Conservation (phyloP, 2,329 filamentous ascomycete species). For the Ceratocystis papillata region DNA sequence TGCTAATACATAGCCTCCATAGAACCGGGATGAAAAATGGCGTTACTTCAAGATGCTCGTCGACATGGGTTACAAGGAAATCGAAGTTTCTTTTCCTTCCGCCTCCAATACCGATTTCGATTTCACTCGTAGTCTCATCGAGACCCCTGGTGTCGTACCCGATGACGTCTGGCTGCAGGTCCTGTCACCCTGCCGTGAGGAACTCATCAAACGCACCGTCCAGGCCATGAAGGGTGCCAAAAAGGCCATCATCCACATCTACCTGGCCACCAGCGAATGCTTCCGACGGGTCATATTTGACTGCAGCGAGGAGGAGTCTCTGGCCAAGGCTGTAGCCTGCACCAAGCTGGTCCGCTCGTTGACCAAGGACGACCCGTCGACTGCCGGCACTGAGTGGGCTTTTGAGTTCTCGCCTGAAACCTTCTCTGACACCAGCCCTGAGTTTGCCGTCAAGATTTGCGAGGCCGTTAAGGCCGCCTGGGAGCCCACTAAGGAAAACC, state of each 20-base stretch:
- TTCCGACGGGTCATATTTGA: conserved; percentile 87
- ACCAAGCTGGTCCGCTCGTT: conserved; percentile 77
- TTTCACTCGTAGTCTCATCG: conserved; percentile 71
- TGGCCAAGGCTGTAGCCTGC: conserved; percentile 75
- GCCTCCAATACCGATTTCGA: conserved; percentile 93
- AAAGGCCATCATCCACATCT: conserved; percentile 90
- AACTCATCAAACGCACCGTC: conserved; percentile 81
- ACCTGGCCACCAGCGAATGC: conserved; percentile 90
- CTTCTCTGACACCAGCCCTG: conserved; percentile 81
- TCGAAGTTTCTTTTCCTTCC: conserved; percentile 90
- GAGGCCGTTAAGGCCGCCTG: conserved; percentile 90
- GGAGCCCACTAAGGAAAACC: conserved; percentile 66
- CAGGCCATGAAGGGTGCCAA: conserved; percentile 81
- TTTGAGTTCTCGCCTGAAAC: conserved; percentile 79
- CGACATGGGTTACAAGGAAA: conserved; percentile 92
- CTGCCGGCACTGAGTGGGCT: conserved; percentile 54
- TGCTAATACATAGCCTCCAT: conserved; percentile 20
- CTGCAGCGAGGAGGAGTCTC: conserved; percentile 69
- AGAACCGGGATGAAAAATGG: conserved; percentile 94
- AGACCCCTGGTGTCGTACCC: conserved; percentile 71
- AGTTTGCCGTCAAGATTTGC: conserved; percentile 74
- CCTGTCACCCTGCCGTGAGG: conserved; percentile 79
- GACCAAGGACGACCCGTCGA: conserved; percentile 64
- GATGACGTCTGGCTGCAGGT: conserved; percentile 90
- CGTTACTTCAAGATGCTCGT: conserved; percentile 89